Conservation (phyloP, 441 rosid species). For the Euphorbia schlechtendalii region DNA sequence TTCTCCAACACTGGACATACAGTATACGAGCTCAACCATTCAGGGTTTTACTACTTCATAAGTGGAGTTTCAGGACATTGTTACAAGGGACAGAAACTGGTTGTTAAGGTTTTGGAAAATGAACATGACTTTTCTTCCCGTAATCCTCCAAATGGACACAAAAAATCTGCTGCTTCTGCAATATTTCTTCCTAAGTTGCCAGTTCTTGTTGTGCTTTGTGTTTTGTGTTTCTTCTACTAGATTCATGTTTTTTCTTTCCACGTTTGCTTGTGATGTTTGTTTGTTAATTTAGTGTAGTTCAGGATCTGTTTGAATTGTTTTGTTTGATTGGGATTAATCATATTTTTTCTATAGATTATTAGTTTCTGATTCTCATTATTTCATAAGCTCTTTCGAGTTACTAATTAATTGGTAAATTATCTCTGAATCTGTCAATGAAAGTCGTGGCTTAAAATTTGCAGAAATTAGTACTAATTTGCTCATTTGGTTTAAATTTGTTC, state of each 20-base stretch:
- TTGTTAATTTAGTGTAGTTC: too few relatives aligned
- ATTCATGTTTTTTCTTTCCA: background rate
- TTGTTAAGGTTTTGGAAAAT: constrained; percentile 55
- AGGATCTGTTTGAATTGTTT: too few relatives aligned
- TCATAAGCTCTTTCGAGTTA: too few relatives aligned
- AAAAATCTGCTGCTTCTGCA: constrained; percentile 20
- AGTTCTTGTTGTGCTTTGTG: constrained; percentile 11
- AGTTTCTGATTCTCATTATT: too few relatives aligned
- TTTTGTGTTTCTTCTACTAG: constrained; percentile 21
- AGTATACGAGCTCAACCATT: constrained; percentile 40
- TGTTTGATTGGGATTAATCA: too few relatives aligned
- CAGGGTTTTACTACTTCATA: constrained; percentile 74
- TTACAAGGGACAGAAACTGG: constrained; percentile 69
- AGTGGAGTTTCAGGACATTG: constrained; percentile 74
- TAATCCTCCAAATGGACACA: constrained; percentile 5
- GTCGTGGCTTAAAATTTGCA: too few relatives aligned
- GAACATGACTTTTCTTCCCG: constrained; percentile 21
- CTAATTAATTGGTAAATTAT: background rate
- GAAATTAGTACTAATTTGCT: too few relatives aligned
- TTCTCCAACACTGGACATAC: constrained; percentile 76
- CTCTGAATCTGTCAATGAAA: too few relatives aligned
- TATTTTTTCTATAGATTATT: too few relatives aligned
- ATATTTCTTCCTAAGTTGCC: constrained; percentile 14
- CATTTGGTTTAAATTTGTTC: too few relatives aligned
- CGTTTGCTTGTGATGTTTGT: background rate